phyloP scores from a whole-genome alignment of 306 rosid genomes.

The Erythrophleum fordii region DNA sequence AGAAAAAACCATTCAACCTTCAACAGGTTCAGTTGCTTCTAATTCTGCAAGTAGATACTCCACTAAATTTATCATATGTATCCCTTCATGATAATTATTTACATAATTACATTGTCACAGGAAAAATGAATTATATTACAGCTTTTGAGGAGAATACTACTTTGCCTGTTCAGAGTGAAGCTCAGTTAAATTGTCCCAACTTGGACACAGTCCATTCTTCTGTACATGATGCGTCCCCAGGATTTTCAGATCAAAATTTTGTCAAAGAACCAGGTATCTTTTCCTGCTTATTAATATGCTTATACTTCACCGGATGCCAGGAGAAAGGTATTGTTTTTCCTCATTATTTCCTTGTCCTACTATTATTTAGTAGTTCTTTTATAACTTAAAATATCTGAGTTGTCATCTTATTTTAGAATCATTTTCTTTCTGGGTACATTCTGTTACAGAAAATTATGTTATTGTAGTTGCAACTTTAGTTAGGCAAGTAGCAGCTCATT shows the following conservation, averaged over 20 bases:
- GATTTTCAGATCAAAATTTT: constrained; percentile 57
- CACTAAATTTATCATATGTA: constrained; percentile 6
- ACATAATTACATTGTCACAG: constrained; percentile 30
- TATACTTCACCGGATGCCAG: constrained; percentile 23
- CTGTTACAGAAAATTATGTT: not conserved
- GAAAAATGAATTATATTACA: constrained; percentile 42
- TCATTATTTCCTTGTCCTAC: constrained; percentile 27
- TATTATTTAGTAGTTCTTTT: not conserved
- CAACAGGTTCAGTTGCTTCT: constrained; percentile 49
- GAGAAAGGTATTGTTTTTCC: constrained; percentile 21
- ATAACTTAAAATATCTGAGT: not conserved
- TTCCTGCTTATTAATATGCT: constrained; percentile 19
- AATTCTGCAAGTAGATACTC: constrained; percentile 39
- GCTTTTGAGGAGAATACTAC: constrained; percentile 51
- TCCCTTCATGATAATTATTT: constrained; percentile 26
- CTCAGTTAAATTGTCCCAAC: constrained; percentile 56
- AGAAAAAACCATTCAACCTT: constrained; percentile 51
- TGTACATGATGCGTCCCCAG: constrained; percentile 67
- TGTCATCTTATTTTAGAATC: not conserved
- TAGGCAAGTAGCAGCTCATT: not conserved
- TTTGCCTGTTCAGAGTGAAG: constrained; percentile 54
- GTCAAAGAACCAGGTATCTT: constrained; percentile 65
- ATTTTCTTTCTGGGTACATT: constrained; percentile 6
- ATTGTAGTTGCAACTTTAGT: not conserved
- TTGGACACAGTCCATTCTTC: constrained; percentile 46